phyloP scores from a whole-genome alignment of 2,329 filamentous ascomycete genomes.

The Monilinia laxa region DNA sequence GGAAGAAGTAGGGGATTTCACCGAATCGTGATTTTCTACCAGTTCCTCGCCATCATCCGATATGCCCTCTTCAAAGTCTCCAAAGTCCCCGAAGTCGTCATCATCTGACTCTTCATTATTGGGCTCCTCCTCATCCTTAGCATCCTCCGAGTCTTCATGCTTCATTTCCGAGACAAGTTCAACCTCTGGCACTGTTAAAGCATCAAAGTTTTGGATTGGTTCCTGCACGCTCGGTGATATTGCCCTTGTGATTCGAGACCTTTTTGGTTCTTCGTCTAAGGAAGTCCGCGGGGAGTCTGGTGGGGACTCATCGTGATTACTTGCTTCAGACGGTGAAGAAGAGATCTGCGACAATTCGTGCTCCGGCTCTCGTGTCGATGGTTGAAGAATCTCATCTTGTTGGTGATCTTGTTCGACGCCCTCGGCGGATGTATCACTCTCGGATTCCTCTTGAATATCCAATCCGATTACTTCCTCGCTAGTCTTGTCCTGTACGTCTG shows the following conservation, averaged over 20 bases:
- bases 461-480: slow-evolving; percentile 3
- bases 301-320: slow-evolving; percentile 33
- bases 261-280: slow-evolving; percentile 38
- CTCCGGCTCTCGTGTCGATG: slow-evolving; percentile 25
- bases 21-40: slow-evolving; percentile 19
- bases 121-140: slow-evolving; percentile 5
- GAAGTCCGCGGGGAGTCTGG: slow-evolving; percentile 40
- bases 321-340: slow-evolving; percentile 38
- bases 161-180: background rate
- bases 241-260: slow-evolving; percentile 17
- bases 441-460: background rate
- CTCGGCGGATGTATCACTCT: slow-evolving; percentile 1
- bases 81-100: slow-evolving; percentile 44
- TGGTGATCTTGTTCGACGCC: background rate
- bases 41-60: slow-evolving; percentile 30
- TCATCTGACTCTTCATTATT: slow-evolving; percentile 24
- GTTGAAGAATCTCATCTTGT: slow-evolving; percentile 21
- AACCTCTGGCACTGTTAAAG: slow-evolving; percentile 28
- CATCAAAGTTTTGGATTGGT: slow-evolving; percentile 37
- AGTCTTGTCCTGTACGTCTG: background rate
- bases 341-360: slow-evolving; percentile 34
- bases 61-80: slow-evolving; percentile 42
- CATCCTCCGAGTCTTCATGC: slow-evolving; percentile 19
- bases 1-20: background rate
- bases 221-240: slow-evolving; percentile 31